A percentile compares a stretch with the other conserved stretches of the same genome.
phyloP scores from a whole-genome alignment of 176 grass and related monocot species.

The Triticum dicoccoides region DNA sequence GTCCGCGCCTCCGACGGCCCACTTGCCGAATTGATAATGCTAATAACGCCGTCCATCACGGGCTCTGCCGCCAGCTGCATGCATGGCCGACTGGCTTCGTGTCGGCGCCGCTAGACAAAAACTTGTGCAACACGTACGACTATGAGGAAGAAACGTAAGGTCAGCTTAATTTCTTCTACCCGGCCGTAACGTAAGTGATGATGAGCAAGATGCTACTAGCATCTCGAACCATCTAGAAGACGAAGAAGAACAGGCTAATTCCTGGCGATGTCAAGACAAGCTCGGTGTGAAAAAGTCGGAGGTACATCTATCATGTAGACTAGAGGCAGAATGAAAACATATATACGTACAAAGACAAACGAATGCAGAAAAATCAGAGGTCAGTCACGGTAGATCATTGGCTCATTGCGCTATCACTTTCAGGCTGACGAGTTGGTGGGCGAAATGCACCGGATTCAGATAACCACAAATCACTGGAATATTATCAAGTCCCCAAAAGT shows the following conservation, averaged over 20 bases:
- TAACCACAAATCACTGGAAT: not conserved
- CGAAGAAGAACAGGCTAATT: not conserved
- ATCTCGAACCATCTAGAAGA: not conserved
- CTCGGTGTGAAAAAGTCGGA: not conserved
- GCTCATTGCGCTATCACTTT: not conserved
- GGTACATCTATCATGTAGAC: not conserved
- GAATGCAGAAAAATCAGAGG: not conserved
- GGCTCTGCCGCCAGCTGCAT: not conserved
- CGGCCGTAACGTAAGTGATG: no score
- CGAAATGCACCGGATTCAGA: not conserved
- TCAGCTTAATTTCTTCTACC: no score
- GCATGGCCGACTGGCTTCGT: not conserved
- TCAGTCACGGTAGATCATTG: not conserved
- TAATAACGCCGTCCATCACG: not conserved
- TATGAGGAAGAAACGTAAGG: no score
- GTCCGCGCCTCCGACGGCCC: not conserved
- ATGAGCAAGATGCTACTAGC: no score
- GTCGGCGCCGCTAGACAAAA: not conserved
- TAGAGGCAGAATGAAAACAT: not conserved
- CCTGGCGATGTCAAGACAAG: no score
- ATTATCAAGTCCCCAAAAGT: not conserved
- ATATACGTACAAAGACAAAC: no score
- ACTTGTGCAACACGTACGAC: not conserved
- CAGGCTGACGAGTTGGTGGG: not conserved
- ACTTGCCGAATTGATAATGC: not conserved